Base-by-base conservation (phyloP, 2,329 filamentous ascomycete species). In the Microcera coccophila region DNA sequence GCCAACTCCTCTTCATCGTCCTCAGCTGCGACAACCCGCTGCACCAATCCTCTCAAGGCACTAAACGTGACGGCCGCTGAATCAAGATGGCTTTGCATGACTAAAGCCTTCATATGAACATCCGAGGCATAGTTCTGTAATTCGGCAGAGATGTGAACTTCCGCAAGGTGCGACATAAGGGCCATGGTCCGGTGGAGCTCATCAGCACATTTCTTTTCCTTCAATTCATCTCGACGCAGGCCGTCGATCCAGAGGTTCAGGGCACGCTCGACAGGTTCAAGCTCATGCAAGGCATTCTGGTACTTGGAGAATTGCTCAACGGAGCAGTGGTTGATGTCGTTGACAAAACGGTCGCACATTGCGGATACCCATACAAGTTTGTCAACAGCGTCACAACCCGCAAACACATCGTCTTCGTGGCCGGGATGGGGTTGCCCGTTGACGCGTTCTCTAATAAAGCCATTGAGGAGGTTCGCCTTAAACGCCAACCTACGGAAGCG, bases 211-310 rank as follows among this genome's bases (percentile, higher is more conserved):
- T 88, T 84, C 62, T 85, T 81, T 66, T 91, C 86, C 65, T 90
- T 90, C 37, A 97, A 70, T 42, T 95, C 90, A 54, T 95, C 90
- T 39, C 82, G 82, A 50, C 89, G 84, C 41, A 96, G 64, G 5
- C 81, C 81, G 51, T 96, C 90, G 43, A 97, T 87, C 81, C 90
- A 95, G 42, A 78, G 79, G 59, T 95, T 95, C 38, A 97, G 69
- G 0, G 87, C 87, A 44, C 90, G 79, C 68, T 98, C 93, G 10
- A 97, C 88, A 1, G 90, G 89, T 61, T 95, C 88, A 38, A 97
- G 73, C 64, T 97, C 93, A 55, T 89, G 87, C 44, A 93, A 67
- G 2, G 90, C 87, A 32, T 84, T 83, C 56, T 89, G 85, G 54
- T 89, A 93, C 50, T 74, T 81, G 35, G 78, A 76, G 62, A 97